Evolutionary conservation across 495 filamentous ascomycete genomes (phyloP), one percentile per base, ranked within the genome.

Genomic region (Platismatia glauca): DNA sequence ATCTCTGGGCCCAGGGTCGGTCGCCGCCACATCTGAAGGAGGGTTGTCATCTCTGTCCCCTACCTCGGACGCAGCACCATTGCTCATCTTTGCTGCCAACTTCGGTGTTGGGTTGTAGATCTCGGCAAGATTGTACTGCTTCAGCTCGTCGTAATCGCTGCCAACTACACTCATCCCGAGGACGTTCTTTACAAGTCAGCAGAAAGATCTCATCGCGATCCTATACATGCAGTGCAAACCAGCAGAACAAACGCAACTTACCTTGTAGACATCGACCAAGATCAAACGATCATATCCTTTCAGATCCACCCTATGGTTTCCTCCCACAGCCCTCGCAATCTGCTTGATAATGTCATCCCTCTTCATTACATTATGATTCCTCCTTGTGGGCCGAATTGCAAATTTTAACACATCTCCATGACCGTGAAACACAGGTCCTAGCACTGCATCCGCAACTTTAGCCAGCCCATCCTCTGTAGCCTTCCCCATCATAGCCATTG

Each of bases 251-350:
- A 55, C 13, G 15, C 35, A 63, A 74, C 82, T 71, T 78, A 95
- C 93, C 82, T 94, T 86, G 72, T 88, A 93, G 27, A 99, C 78
- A 67, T 95, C 89, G 38, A 98, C 86, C 41, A 97, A 74, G 66
- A 99, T 91, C 35, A 94, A 80, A 64, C 89, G 76, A 73, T 97
- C 91, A 37, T 90, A 91, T 33, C 83, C 80, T 37, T 78, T 87
- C 27, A 99, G 79, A 71, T 96, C 85, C 58, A 97, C 94, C 27
- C 84, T 87, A 71, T 97, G 95, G 38, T 79, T 75, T 12, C 76
- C 70, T 0, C 87, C 87, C 31, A 89, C 85, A 16, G 77, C 73
- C 38, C 79, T 78, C 4, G 94, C 94, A 35, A 97, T 81, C 43
- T 82, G 83, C 66, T 88, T 84, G 72, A 99, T 97, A 53, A 97